Evolutionary conservation across 441 rosid species (phyloP), one percentile per base, ranked within the genome.

Genomic region (Gossypium trilobum): DNA sequence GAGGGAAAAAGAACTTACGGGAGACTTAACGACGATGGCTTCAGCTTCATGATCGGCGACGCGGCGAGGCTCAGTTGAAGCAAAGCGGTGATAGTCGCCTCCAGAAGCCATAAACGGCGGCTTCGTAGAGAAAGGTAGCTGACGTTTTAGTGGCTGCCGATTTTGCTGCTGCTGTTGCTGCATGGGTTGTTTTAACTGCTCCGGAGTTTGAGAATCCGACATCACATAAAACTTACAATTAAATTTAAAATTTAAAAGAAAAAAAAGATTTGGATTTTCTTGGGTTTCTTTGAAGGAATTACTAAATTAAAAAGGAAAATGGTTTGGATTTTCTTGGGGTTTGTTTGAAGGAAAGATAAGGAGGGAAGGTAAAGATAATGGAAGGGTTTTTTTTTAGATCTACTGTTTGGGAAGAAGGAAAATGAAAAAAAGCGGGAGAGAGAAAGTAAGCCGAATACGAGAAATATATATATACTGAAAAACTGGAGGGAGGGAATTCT

Each of bases 31-130:
- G 14, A 86, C 78, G 55, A 89, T 81, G 44, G 81, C 86, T 14
- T 89, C 98, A 7, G 82, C 23, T 58, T 76, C 82, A 39, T 75
- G 90, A 84, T 84, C 89, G 74, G 76, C 56, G 70, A 51, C 76
- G 46, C 78, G 83, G 36, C 77, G 82, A 3, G 88, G 75, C 50
- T 78, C 86, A 65, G 81, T 70, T 36, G 84, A 48, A 29, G 71
- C 77, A 71, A 93, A 88, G 22, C 89, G 84, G 76, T 89, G 98
- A 71, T 89, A 87, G 80, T 89, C 96, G 11, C 75, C 96, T 6
- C 77, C 87, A n/a, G 97, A 84, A 71, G 85, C 75, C 68, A 72
- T 75, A 69, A 90, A 80, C 1, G 93, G 87, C 71, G 92, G 92
- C 82, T 83, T 91, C 85, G 79, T 86, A 63, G 93, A 78, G 59